phyloP scores from a whole-genome alignment of 257 asterid species.

The Salvia miltiorrhiza region DNA sequence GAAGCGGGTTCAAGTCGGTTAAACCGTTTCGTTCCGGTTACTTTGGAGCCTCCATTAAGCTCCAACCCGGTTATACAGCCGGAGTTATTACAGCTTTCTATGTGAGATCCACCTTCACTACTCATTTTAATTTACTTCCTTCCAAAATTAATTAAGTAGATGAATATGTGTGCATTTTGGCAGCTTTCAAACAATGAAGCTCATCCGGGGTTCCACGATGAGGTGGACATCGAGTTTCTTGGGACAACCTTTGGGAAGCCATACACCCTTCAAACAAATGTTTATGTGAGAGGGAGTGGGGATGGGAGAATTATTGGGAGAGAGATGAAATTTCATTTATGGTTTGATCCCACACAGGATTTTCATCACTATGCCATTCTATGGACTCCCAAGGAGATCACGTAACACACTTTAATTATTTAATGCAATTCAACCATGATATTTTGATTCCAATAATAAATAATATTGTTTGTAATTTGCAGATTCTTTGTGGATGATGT shows the following conservation, averaged over 20 bases:
- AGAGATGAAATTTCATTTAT: constrained; percentile 87
- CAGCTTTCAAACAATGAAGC: constrained; percentile 87
- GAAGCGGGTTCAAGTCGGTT: constrained; percentile 96
- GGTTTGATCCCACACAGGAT: constrained; percentile 90
- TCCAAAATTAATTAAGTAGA: no score
- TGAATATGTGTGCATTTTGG: not conserved
- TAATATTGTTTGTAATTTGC: no score
- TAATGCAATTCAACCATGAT: no score
- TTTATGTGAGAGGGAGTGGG: constrained; percentile 90
- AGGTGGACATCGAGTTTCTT: constrained; percentile 88
- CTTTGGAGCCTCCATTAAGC: constrained; percentile 85
- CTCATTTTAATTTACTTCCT: no score
- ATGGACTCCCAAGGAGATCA: constrained; percentile 71
- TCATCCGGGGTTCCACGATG: constrained; percentile 92
- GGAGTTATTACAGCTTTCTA: constrained; percentile 97
- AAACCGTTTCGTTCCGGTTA: constrained; percentile 93
- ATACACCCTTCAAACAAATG: constrained; percentile 85
- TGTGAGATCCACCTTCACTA: no score
- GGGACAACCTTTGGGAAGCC: constrained; percentile 97
- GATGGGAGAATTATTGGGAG: constrained; percentile 85
- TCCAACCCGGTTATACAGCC: constrained; percentile 91
- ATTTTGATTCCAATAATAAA: no score
- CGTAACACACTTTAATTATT: constrained; percentile 47
- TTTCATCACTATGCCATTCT: constrained; percentile 88
- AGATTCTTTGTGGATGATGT: constrained; percentile 92